Percentiles rank a stretch among this genome's conserved stretches.
These are phyloP conservation scores for Fusarium pilosicola DNA, from an alignment of 2,329 filamentous ascomycete genomes.

Conservation along the genomic window DNA sequence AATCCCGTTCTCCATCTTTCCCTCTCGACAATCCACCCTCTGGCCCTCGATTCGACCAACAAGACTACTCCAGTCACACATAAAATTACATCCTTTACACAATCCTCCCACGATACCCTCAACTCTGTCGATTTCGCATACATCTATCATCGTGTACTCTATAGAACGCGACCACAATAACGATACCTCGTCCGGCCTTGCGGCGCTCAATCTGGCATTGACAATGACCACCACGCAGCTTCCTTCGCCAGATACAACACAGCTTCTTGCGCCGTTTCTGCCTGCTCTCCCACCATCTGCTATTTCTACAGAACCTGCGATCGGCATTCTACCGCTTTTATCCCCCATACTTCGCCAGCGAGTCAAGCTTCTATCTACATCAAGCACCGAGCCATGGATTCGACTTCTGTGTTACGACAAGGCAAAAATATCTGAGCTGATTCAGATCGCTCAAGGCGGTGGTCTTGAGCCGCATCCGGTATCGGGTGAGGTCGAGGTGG, in stretches of 20 bases:
- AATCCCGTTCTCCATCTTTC: constrained; percentile 8
- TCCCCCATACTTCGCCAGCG: constrained; percentile 74
- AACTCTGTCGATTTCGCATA: constrained; percentile 2
- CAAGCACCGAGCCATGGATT: constrained; percentile 75
- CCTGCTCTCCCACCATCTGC: constrained; percentile 69
- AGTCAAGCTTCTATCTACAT: constrained; percentile 70
- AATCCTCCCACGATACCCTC: constrained; percentile 2
- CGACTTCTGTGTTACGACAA: constrained; percentile 76
- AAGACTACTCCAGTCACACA: constrained; percentile 23
- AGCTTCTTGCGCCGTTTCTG: constrained; percentile 65
- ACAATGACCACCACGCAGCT: constrained; percentile 48
- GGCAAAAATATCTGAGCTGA: constrained; percentile 65
- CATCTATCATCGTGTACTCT: not conserved
- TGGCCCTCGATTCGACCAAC: constrained; percentile 20
- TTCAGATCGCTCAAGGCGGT: constrained; percentile 69
- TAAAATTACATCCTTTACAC: constrained; percentile 16
- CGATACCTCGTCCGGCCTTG: not conserved
- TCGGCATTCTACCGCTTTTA: constrained; percentile 67
- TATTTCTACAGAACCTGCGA: constrained; percentile 66
- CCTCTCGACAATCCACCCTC: constrained; percentile 18
- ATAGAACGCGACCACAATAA: constrained; percentile 10
- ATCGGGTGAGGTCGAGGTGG: constrained; percentile 81
- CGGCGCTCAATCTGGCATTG: constrained; percentile 1
- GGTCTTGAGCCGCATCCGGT: constrained; percentile 81
- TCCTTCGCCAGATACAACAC: constrained; percentile 56